phyloP scores from a whole-genome alignment of 768 basidiomycete species.

The Chlorophyllum brunneum region DNA sequence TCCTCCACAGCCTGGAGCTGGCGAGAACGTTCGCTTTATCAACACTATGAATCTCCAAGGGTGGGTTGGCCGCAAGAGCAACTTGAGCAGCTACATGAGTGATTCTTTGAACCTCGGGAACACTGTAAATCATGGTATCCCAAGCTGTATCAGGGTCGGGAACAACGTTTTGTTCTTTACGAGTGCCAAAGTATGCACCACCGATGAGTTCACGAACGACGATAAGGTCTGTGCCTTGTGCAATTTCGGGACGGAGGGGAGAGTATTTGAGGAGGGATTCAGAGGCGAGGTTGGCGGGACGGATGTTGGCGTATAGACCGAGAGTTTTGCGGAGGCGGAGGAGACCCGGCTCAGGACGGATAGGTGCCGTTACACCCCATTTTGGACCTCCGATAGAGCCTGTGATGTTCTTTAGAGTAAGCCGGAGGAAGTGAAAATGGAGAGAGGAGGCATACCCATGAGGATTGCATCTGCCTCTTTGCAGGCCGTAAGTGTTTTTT shows the following conservation, averaged over 20 bases:
- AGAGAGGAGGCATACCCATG: constrained; percentile 59
- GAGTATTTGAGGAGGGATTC: constrained; percentile 84
- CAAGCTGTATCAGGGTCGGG: constrained; percentile 70
- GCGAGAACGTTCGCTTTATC: constrained; percentile 99
- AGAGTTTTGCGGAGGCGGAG: constrained; percentile 86
- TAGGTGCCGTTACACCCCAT: constrained; percentile 87
- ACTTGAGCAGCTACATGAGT: constrained; percentile 95
- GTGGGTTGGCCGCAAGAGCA: constrained; percentile 77
- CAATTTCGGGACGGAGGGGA: constrained; percentile 84
- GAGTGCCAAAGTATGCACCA: constrained; percentile 91
- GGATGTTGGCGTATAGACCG: constrained; percentile 96
- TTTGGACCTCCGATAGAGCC: constrained; percentile 99
- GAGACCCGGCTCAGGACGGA: constrained; percentile 91
- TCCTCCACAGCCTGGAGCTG: constrained; percentile 90
- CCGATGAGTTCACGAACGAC: constrained; percentile 96
- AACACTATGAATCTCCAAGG: constrained; percentile 85
- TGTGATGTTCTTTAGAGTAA: constrained; percentile 25
- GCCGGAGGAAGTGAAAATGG: neutral
- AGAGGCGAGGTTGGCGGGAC: constrained; percentile 92
- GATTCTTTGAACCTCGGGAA: constrained; percentile 88
- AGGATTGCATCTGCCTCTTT: constrained; percentile 92
- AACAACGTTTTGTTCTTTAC: constrained; percentile 77
- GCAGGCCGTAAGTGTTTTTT: constrained; percentile 83
- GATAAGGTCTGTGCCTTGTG: constrained; percentile 84
- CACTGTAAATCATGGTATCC: constrained; percentile 93